phyloP scores from a whole-genome alignment of 164 flowering plant genomes.

The Vitis rupestris region DNA sequence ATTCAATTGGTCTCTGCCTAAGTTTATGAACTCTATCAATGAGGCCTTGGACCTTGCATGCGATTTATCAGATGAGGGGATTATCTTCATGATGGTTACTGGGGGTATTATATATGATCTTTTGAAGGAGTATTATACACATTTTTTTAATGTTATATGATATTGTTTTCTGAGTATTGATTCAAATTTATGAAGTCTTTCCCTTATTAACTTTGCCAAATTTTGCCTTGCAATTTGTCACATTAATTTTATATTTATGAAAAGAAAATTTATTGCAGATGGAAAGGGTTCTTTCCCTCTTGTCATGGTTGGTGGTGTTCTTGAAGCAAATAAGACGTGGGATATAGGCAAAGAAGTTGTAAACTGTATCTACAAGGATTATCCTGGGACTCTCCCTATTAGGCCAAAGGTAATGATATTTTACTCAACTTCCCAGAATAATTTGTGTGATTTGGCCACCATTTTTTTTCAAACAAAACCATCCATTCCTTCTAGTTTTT shows the following conservation, averaged over 20 bases:
- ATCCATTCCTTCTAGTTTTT: neutral
- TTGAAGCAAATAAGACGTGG: constrained; percentile 84
- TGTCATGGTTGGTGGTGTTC: constrained; percentile 97
- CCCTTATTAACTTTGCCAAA: neutral
- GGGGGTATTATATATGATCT: too few relatives aligned
- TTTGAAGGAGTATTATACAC: too few relatives aligned
- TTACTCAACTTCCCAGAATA: neutral
- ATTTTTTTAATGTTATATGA: too few relatives aligned
- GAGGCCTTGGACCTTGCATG: too few relatives aligned
- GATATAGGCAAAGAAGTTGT: constrained; percentile 83
- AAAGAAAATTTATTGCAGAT: constrained; percentile 48
- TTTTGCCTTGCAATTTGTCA: neutral
- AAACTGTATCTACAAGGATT: constrained; percentile 50
- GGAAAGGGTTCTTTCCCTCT: constrained; percentile 72
- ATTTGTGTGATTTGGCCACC: too few relatives aligned
- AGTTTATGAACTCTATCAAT: too few relatives aligned
- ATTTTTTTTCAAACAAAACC: neutral
- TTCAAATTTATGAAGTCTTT: neutral
- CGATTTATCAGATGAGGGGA: too few relatives aligned
- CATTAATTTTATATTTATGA: neutral
- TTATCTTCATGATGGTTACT: too few relatives aligned
- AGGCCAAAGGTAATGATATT: constrained; percentile 78
- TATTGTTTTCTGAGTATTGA: too few relatives aligned
- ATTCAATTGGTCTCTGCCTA: too few relatives aligned
- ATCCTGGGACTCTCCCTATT: constrained; percentile 65